Evolutionary conservation across 2,329 filamentous ascomycete genomes (phyloP).

Genomic region (Talaromyces albobiverticillius): DNA sequence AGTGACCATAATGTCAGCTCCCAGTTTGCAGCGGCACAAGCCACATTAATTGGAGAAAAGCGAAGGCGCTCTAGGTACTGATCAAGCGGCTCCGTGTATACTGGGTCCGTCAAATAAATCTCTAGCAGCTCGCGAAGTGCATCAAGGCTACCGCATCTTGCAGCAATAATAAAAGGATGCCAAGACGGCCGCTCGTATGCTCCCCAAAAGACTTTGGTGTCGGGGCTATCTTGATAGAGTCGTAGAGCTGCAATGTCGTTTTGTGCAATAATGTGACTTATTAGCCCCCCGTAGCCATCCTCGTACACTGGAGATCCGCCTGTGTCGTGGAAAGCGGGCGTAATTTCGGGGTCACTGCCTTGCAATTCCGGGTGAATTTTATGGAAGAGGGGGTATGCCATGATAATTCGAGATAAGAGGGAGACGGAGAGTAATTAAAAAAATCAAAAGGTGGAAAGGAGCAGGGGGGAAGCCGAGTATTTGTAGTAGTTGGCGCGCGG

Average conservation of each 20-base stretch:
- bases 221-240: neutral
- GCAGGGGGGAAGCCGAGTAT: too few relatives aligned
- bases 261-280: neutral
- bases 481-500: too few relatives aligned
- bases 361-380: too few relatives aligned
- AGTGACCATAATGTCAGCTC: constrained; percentile 16
- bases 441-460: too few relatives aligned
- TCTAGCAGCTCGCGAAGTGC: constrained; percentile 18
- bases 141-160: constrained; percentile 17
- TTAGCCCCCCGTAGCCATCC: neutral
- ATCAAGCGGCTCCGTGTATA: constrained; percentile 6
- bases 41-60: constrained; percentile 10
- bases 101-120: constrained; percentile 13
- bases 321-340: too few relatives aligned
- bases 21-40: constrained; percentile 15
- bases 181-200: neutral
- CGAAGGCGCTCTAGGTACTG: constrained; percentile 13
- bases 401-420: too few relatives aligned
- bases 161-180: constrained; percentile 18
- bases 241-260: constrained; percentile 3
- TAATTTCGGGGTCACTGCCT: too few relatives aligned
- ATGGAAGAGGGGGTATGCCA: too few relatives aligned
- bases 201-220: neutral
- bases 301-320: neutral
- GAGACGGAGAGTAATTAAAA: too few relatives aligned